Base-by-base conservation (phyloP, 2,329 filamentous ascomycete genomes). In the Celoporthe dispersa region DNA sequence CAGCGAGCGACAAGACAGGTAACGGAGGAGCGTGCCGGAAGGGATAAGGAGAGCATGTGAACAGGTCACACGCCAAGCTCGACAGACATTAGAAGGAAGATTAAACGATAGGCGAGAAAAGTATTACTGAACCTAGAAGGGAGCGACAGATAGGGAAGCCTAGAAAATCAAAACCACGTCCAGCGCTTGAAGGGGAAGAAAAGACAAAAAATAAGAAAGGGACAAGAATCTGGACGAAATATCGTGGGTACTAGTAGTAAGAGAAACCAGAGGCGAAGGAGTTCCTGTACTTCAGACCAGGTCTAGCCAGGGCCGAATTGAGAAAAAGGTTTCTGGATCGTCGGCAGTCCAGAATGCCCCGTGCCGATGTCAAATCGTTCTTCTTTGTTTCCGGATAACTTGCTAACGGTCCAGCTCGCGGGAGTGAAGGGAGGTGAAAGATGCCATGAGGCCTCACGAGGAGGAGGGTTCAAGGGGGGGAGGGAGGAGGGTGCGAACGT, bases 121-220 rank as follows among this genome's bases (percentile, higher is more conserved):
- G 22, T 22, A 66, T 59, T 57, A 66, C 53, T 28, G 53, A 31
- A 57, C 6, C 53, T 37, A 44, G n/a, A 12, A 59, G 44, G 59
- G 28, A 60, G 33, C 11, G 57, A 37, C 19, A 8, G n/a, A 44
- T 60, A 48, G 31, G 28, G n/a, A 9, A 66, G 19, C 25, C 33
- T 2, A 28, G 51, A 41, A n/a, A n/a, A 44, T 39, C 14, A n/a
- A 41, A 41, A 66, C 2, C 51, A 57, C 64, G 64, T 28, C 64
- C 64, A 66, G 64, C 64, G 64, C 64, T 65, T 44, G 41, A 22
- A 65, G 39, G 7, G 64, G 53, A 59, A 53, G 33, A 57, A 11
- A 22, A 33, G 33, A 7, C 3, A 19, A 9, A n/a, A n/a, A n/a
- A n/a, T n/a, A n/a, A 60, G n/a, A 19, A 60, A 35, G 16, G 19